Conservation (phyloP, 2,329 filamentous ascomycete species). For the Ophiostoma angusticollis region DNA sequence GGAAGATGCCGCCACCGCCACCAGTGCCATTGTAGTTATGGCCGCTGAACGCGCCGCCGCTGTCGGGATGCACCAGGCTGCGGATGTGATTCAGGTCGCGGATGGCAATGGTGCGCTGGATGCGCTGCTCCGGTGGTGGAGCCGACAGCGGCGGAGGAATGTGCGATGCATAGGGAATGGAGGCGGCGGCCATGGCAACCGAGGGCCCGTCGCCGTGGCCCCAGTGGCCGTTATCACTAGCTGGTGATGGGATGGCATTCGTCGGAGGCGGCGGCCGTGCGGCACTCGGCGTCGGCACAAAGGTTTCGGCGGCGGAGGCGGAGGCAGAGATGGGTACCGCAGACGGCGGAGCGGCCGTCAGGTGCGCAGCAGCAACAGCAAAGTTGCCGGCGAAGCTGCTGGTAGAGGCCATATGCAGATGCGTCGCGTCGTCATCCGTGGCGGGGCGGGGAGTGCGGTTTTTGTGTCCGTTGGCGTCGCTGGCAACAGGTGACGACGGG, state of each 20-base stretch:
- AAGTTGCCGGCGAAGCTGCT: too few relatives aligned
- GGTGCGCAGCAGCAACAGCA: too few relatives aligned
- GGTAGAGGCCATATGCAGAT: too few relatives aligned
- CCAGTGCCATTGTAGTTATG: conserved; percentile 27
- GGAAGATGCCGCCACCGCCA: conserved; percentile 36
- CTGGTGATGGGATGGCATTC: conserved; percentile 24
- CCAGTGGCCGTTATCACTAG: conserved; percentile 22
- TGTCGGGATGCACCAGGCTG: conserved; percentile 69
- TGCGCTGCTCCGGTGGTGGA: conserved; percentile 20
- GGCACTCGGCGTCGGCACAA: conserved; percentile 11
- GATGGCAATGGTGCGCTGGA: conserved; percentile 56
- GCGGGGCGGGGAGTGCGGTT: too few relatives aligned
- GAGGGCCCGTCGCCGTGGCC: too few relatives aligned
- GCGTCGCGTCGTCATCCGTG: too few relatives aligned
- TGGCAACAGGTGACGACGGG: too few relatives aligned
- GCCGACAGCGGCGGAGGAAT: conserved; percentile 17
- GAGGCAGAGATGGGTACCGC: too few relatives aligned
- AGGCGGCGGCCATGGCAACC: not conserved
- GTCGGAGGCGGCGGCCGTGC: conserved; percentile 7
- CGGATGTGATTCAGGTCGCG: conserved; percentile 86
- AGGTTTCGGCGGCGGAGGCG: conserved; percentile 16
- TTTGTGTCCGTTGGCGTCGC: not conserved
- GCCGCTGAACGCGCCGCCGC: conserved; percentile 34
- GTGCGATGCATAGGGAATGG: not conserved
- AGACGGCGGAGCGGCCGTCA: not conserved